Evolutionary conservation across 108 stramenopile genomes (phyloP), one percentile per base, ranked within the genome.

Genomic region (Skeletonema grethae): DNA sequence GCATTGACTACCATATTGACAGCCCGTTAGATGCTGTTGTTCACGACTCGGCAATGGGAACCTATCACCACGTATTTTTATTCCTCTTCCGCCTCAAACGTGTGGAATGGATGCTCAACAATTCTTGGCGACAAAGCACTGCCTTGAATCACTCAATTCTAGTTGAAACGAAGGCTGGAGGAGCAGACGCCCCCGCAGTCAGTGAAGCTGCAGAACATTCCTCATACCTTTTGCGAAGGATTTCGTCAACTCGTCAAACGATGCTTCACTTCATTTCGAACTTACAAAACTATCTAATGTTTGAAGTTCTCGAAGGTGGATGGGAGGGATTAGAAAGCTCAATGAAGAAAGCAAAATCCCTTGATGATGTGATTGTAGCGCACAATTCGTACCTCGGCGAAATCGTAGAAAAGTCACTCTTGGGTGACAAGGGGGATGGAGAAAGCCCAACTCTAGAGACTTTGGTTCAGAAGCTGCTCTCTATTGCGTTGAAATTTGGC

Each of bases 201-300:
- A 43, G 69, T 24, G 68, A 61, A 16, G 85, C 78, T 65, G 62
- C 71, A 12, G 87, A 65, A 28, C 85, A 88, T 41, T 82, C 94
- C 29, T 79, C 80, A 0, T 69, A 76, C 57, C 73, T 97, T 15
- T 70, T 99, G n/a, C 92, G 97, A 61, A 80, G 92, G 7, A 93
- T 96, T 72, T 87, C 92, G 45, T 88, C 98, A 41, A 84, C 89
- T 20, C 90, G 98, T 3, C 95, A 96, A 32, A 85, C 95, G 38
- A 98, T 99, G 98, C 77, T 94, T 62, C 97, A 97, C 79, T 95
- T 99, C 63, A 82, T 93, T n/a, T 85, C 85, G 63, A 99, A 98
- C 84, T 80, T 99, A 39, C 94, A 94, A 84, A 96, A 84, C 63
- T 99, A 97, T 76, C 73, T 96, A 50, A 98, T 99, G 97, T 98